Evolutionary conservation across 148 eudicot genomes (phyloP), one percentile per base, ranked within the genome.

Genomic region (Rhododendron williamsianum): DNA sequence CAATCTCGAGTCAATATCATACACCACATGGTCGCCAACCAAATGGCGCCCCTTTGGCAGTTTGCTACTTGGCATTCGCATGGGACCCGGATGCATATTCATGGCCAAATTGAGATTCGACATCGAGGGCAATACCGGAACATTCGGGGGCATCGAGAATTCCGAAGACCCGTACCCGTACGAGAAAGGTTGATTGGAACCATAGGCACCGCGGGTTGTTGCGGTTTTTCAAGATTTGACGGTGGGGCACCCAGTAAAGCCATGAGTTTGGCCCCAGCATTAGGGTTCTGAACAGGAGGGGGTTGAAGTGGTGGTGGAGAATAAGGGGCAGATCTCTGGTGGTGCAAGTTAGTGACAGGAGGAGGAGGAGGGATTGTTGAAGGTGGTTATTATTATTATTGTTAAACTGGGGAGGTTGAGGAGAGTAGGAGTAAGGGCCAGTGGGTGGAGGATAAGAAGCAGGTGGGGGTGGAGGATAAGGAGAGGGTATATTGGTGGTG

Each of bases 1-100:
- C 88, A 94, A 84, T 87, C 98, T 92, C 63, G 89, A 93, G 86
- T 95, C 94, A 25, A 97, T 91, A 87, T 97, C 99, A 30, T 97
- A 97, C 15, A 88, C 88, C 67, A 88, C 87, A 6, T 81, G 88
- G 81, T 92, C 93, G 23, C 98, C 98, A 0, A 88, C 82, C 91
- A 97, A 90, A 87, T 93, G 98, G 56, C 99, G 87, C 35, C 99
- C 98, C 83, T 91, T 94, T 1, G 98, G 96, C 6, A 95, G 88
- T 90, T 95, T 97, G 60, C 96, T 93, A 81, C 98, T 95, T 1
- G 93, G 92, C 93, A 94, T 90, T 27, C 99, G 84, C 92, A 92
- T 72, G 2, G 95, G 92, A 8, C 89, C 56, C 13, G 93, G 86
- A 83, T 87, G 89, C 4, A 88, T 54, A 72, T 89, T 54, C 23